Percentiles rank a stretch among this genome's conserved stretches.
phyloP scores from a whole-genome alignment of 1,284 basidiomycete species.

The Cryptococcus neoformans region DNA sequence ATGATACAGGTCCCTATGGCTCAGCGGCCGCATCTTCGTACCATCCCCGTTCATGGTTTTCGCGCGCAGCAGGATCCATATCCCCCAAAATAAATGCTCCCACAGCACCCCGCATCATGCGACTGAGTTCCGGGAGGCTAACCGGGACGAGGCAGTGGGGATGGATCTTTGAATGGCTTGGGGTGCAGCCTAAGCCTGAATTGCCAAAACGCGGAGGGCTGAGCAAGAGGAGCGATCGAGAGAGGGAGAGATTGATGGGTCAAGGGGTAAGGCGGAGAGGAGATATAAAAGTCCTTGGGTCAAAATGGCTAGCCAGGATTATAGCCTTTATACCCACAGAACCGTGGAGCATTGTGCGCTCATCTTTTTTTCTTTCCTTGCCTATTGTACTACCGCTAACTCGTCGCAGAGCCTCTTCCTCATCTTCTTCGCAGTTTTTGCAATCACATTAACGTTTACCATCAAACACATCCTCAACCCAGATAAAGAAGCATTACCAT shows the following conservation, averaged over 20 bases:
- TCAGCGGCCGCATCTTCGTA: neutral
- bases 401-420: conserved; percentile 48
- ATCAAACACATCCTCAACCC: conserved; percentile 92
- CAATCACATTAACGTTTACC: conserved; percentile 56
- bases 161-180: conserved; percentile 16
- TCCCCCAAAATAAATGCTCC: conserved; percentile 11
- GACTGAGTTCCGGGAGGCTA: conserved; percentile 1
- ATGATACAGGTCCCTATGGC: conserved; percentile 6
- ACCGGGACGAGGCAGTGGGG: conserved; percentile 22
- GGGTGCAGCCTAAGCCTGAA: neutral
- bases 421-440: conserved; percentile 70
- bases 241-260: conserved; percentile 24
- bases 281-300: conserved; percentile 8
- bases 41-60: neutral
- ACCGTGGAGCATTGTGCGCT: conserved; percentile 27
- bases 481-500: conserved; percentile 91
- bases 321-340: conserved; percentile 23
- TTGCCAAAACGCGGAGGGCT: neutral
- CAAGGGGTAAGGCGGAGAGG: conserved; percentile 6
- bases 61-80: conserved; percentile 4
- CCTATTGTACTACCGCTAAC: neutral
- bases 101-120: conserved; percentile 4
- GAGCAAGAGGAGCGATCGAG: conserved; percentile 10
- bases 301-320: conserved; percentile 20
- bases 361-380: neutral